Evolutionary conservation across 306 rosid species (phyloP).

Genomic region (Trifolium repens): DNA sequence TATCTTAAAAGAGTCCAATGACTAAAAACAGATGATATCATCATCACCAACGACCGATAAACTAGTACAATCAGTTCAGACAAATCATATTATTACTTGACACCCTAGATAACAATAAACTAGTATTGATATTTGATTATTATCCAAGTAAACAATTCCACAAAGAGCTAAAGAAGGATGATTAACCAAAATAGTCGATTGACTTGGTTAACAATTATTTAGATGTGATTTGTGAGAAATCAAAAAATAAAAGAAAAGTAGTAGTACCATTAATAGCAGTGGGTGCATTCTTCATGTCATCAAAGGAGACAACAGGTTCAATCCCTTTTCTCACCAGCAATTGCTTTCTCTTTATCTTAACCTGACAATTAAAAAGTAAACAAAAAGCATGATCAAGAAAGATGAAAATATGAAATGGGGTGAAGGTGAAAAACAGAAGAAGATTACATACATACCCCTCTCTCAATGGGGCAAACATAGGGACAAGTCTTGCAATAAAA

Average conservation of each 20-base stretch:
- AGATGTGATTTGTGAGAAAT: neutral
- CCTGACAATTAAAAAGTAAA: neutral
- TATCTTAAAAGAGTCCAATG: neutral
- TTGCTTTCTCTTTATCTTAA: constrained; percentile 7
- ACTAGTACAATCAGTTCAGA: neutral
- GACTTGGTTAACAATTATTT: too few species aligned
- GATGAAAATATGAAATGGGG: too few species aligned
- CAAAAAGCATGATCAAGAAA: neutral
- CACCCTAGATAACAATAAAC: neutral
- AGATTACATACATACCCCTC: neutral
- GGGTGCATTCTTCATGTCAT: constrained; percentile 14
- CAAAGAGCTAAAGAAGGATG: neutral
- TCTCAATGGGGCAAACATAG: neutral
- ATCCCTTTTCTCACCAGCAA: neutral
- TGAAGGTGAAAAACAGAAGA: neutral
- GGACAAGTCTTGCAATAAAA: neutral
- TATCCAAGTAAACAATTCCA: neutral
- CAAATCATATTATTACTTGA: neutral
- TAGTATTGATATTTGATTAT: neutral
- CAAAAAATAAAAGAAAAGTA: neutral
- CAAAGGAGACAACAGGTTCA: neutral
- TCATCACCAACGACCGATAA: neutral
- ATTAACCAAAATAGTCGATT: too few species aligned
- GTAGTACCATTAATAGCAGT: neutral
- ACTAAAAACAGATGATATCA: neutral